Evolutionary conservation across 257 asterid species (phyloP).

Genomic region (Eucommia ulmoides): DNA sequence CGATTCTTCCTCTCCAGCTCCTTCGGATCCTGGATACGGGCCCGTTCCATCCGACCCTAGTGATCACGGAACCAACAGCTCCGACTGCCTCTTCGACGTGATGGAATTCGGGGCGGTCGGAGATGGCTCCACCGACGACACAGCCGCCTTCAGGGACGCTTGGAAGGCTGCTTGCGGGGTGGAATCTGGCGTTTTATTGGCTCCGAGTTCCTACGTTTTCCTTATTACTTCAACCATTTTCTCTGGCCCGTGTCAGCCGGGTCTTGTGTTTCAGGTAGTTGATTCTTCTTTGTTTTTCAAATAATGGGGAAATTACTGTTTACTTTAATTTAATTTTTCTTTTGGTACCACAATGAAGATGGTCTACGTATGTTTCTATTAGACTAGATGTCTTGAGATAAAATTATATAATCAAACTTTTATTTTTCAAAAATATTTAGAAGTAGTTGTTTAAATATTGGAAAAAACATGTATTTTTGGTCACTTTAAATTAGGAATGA

Average conservation of each 20-base stretch:
- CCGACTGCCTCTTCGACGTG: conserved; percentile 52
- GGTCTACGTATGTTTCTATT: too few species aligned
- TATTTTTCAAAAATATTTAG: too few species aligned
- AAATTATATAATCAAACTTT: too few species aligned
- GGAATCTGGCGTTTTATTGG: conserved; percentile 47
- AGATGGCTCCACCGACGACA: conserved; percentile 68
- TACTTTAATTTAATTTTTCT: background rate
- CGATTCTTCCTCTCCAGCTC: conserved; percentile 6
- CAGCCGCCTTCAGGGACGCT: conserved; percentile 66
- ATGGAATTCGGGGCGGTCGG: conserved; percentile 64
- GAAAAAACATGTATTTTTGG: too few species aligned
- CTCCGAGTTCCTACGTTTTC: conserved; percentile 39
- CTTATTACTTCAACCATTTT: conserved; percentile 71
- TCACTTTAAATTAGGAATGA: too few species aligned
- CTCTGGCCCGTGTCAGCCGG: conserved; percentile 81
- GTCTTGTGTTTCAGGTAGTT: conserved; percentile 68
- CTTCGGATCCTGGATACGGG: conserved; percentile 11
- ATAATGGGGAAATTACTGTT: too few species aligned
- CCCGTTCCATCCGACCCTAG: conserved; percentile 27
- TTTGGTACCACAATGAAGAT: too few species aligned
- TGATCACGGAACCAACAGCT: conserved; percentile 11
- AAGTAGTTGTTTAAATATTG: too few species aligned
- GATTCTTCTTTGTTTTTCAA: background rate
- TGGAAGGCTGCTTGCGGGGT: conserved; percentile 90
- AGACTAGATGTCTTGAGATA: too few species aligned